phyloP scores from a whole-genome alignment of 23 red algal genomes.

The Gracilaria caudata region DNA sequence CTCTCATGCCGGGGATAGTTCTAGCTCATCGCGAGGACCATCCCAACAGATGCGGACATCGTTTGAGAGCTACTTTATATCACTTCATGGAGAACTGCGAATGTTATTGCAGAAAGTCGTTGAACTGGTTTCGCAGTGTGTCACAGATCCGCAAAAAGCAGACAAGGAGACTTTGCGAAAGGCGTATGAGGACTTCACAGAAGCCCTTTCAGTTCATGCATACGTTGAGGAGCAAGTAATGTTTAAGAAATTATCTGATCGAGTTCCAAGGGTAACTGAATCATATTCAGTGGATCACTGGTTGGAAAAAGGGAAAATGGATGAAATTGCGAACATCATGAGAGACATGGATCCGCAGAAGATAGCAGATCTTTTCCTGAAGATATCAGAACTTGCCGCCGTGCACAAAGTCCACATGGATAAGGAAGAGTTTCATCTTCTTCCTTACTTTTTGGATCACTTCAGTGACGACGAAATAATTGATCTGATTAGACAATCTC shows the following conservation, averaged over 20 bases:
- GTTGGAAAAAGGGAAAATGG: slow-evolving; percentile 59
- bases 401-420: slow-evolving; percentile 67
- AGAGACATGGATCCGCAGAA: slow-evolving; percentile 58
- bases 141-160: slow-evolving; percentile 36
- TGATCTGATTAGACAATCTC: slow-evolving; percentile 56
- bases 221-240: slow-evolving; percentile 76
- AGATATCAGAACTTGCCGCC: slow-evolving; percentile 54
- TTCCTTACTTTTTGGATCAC: slow-evolving; percentile 74
- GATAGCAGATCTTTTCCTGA: slow-evolving; percentile 73
- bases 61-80: slow-evolving; percentile 69
- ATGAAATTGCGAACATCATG: slow-evolving; percentile 72
- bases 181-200: slow-evolving; percentile 66
- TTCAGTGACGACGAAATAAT: slow-evolving; percentile 67
- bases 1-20: slow-evolving; percentile 24
- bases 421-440: slow-evolving; percentile 76
- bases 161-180: slow-evolving; percentile 59
- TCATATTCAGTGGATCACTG: slow-evolving; percentile 71
- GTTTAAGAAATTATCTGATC: slow-evolving; percentile 57
- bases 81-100: slow-evolving; percentile 59
- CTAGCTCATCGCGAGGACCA: slow-evolving; percentile 28
- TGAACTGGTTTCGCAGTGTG: slow-evolving; percentile 66
- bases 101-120: slow-evolving; percentile 59
- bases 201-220: slow-evolving; percentile 66
- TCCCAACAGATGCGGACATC: slow-evolving; percentile 55
- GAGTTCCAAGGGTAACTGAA: slow-evolving; percentile 64